Evolutionary conservation across 805 yeast genomes (phyloP).

Genomic region (Suhomyces canberraensis): DNA sequence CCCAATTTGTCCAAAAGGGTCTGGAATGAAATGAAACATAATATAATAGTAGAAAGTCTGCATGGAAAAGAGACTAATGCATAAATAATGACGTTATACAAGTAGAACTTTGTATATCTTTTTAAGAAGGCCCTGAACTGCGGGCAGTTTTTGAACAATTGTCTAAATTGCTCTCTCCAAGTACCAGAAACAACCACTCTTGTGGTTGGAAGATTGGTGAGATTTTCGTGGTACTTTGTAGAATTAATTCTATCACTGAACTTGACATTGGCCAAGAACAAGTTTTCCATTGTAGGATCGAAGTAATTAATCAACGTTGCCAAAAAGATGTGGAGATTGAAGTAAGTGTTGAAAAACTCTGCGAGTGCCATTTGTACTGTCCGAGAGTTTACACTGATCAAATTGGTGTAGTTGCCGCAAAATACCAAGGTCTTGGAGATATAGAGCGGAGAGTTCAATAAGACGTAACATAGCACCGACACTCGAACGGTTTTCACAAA

Average conservation of each 20-base stretch:
- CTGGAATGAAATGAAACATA: conserved; percentile 44
- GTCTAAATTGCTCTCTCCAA: conserved; percentile 3
- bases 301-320: conserved; percentile 16
- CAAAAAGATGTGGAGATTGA: conserved; percentile 18
- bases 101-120: conserved; percentile 14
- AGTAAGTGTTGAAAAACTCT: conserved; percentile 13
- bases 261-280: conserved; percentile 17
- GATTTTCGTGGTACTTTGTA: conserved; percentile 8
- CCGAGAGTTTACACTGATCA: background rate
- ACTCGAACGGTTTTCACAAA: conserved; percentile 2
- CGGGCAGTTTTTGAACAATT: conserved; percentile 12
- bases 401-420: conserved; percentile 1
- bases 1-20: conserved; percentile 46
- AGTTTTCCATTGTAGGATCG: conserved; percentile 12
- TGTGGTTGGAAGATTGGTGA: conserved; percentile 6
- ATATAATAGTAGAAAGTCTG: conserved; percentile 36
- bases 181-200: conserved; percentile 1
- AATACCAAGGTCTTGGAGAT: conserved; percentile 1
- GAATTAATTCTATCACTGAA: conserved; percentile 14
- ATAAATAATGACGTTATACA: conserved; percentile 30
- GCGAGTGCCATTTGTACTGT: conserved; percentile 7
- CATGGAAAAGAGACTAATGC: conserved; percentile 13
- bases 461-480: conserved; percentile 5
- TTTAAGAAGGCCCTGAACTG: conserved; percentile 18
- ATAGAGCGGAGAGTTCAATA: conserved; percentile 8